A percentile compares a stretch with the other conserved stretches of the same genome.
Conservation (phyloP, 768 basidiomycete genomes). For the Cubamyces sp. region DNA sequence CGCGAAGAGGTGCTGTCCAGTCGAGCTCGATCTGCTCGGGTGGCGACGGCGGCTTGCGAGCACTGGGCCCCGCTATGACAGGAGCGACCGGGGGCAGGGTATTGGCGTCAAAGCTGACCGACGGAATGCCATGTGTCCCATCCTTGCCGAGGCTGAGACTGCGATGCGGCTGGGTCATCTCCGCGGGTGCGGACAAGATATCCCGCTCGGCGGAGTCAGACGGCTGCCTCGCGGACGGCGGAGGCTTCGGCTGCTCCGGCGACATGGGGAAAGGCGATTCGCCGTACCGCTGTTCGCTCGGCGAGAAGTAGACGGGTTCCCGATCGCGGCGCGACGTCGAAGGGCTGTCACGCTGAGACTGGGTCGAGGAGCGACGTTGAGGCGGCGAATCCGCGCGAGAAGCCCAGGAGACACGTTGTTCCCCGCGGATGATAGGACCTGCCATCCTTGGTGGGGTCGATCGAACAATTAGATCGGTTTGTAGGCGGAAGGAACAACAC, state of each 20-base stretch:
- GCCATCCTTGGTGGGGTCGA: conserved; percentile 59
- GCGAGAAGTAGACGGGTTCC: conserved; percentile 37
- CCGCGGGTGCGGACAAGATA: conserved; percentile 54
- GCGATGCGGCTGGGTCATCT: conserved; percentile 45
- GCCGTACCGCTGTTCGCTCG: conserved; percentile 46
- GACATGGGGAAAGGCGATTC: conserved; percentile 45
- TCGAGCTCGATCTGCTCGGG: conserved; percentile 45
- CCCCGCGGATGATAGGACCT: conserved; percentile 59
- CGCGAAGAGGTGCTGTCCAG: conserved; percentile 43
- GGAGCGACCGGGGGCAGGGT: conserved; percentile 9
- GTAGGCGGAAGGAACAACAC: conserved; percentile 21
- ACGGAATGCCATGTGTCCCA: conserved; percentile 34
- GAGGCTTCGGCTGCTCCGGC: conserved; percentile 26
- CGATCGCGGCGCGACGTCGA: conserved; percentile 10
- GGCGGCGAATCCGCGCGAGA: conserved; percentile 43
- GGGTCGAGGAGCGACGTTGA: conserved; percentile 31
- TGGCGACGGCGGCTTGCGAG: conserved; percentile 5
- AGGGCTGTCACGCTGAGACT: conserved; percentile 23
- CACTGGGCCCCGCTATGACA: conserved; percentile 11
- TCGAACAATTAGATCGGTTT: neutral
- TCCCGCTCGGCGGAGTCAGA: neutral
- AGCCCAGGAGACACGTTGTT: conserved; percentile 62
- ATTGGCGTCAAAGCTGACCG: conserved; percentile 21
- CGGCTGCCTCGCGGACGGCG: conserved; percentile 27
- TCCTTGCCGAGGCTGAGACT: conserved; percentile 36